Evolutionary conservation across 2,329 filamentous ascomycete genomes (phyloP).

Genomic region (Neofusicoccum cordaticola): DNA sequence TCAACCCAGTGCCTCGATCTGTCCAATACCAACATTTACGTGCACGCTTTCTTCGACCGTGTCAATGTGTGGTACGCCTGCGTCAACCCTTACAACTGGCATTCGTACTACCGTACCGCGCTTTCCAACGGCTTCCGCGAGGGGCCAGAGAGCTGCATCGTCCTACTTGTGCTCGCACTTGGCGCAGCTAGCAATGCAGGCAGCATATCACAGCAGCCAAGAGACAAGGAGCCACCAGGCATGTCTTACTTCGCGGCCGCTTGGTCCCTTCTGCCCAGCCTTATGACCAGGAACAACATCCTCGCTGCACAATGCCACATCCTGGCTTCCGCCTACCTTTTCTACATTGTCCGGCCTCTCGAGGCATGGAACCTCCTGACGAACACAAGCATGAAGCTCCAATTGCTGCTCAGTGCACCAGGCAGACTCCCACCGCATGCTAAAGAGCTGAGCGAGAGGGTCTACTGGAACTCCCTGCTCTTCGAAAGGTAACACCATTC

Average conservation of each 20-base stretch:
- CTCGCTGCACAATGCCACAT: conserved; percentile 77
- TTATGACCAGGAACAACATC: conserved; percentile 78
- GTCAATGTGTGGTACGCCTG: conserved; percentile 86
- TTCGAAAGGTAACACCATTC: conserved; percentile 58
- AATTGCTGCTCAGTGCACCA: conserved; percentile 72
- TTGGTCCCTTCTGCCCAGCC: conserved; percentile 71
- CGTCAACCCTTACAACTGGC: conserved; percentile 79
- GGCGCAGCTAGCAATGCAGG: conserved; percentile 73
- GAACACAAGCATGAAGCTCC: conserved; percentile 76
- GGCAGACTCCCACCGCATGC: conserved; percentile 68
- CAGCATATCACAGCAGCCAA: conserved; percentile 70
- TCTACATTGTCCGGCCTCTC: conserved; percentile 76
- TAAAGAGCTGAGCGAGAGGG: conserved; percentile 69
- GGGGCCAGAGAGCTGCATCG: conserved; percentile 78
- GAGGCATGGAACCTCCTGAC: conserved; percentile 81
- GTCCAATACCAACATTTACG: conserved; percentile 70
- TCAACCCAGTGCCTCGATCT: conserved; percentile 65
- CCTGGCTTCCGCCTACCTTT: conserved; percentile 75
- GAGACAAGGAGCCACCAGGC: conserved; percentile 69
- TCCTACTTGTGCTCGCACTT: conserved; percentile 72
- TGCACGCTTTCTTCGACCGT: conserved; percentile 74
- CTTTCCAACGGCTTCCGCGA: conserved; percentile 73
- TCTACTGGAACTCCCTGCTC: conserved; percentile 81
- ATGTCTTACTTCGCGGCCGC: conserved; percentile 77
- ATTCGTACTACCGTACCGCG: conserved; percentile 70